Conservation (phyloP, 1,284 basidiomycete genomes). For the Inonotus obliquus region DNA sequence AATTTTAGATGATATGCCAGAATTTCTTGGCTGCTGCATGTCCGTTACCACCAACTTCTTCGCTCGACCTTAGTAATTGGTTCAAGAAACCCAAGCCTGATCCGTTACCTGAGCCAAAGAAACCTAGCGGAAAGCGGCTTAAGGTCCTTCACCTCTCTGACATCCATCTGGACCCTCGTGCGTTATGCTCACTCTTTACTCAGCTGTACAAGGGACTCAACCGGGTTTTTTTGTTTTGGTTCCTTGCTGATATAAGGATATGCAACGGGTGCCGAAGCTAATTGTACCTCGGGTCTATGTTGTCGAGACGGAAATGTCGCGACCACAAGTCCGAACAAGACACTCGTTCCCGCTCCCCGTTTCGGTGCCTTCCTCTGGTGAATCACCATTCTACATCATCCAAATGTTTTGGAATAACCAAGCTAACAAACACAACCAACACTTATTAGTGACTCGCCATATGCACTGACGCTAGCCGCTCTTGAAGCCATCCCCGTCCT, state of each 20-base stretch:
- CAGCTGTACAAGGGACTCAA: not conserved
- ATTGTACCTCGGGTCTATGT: slow-evolving; percentile 68
- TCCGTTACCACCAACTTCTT: slow-evolving; percentile 43
- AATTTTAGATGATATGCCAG: slow-evolving; percentile 45
- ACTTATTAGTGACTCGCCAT: slow-evolving; percentile 58
- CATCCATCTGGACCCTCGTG: slow-evolving; percentile 71
- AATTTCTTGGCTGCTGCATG: slow-evolving; percentile 47
- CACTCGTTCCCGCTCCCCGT: slow-evolving; percentile 56
- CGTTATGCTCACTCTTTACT: slow-evolving; percentile 17
- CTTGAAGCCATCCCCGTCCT: slow-evolving; percentile 66
- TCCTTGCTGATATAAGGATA: slow-evolving; percentile 41
- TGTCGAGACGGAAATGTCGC: slow-evolving; percentile 61
- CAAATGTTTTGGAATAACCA: not conserved
- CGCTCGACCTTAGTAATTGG: slow-evolving; percentile 52
- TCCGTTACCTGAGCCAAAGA: slow-evolving; percentile 49
- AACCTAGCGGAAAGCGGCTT: slow-evolving; percentile 57
- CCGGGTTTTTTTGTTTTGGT: not conserved
- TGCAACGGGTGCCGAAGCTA: slow-evolving; percentile 67
- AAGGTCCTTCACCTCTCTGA: slow-evolving; percentile 78
- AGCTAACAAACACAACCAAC: not conserved
- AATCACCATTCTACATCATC: not conserved
- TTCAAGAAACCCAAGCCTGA: slow-evolving; percentile 66
- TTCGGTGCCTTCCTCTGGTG: slow-evolving; percentile 65
- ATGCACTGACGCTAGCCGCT: slow-evolving; percentile 57
- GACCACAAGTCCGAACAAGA: slow-evolving; percentile 41